Base-by-base conservation (phyloP, 1,139 yeast genomes). In the Yamadazyma dendronema region DNA sequence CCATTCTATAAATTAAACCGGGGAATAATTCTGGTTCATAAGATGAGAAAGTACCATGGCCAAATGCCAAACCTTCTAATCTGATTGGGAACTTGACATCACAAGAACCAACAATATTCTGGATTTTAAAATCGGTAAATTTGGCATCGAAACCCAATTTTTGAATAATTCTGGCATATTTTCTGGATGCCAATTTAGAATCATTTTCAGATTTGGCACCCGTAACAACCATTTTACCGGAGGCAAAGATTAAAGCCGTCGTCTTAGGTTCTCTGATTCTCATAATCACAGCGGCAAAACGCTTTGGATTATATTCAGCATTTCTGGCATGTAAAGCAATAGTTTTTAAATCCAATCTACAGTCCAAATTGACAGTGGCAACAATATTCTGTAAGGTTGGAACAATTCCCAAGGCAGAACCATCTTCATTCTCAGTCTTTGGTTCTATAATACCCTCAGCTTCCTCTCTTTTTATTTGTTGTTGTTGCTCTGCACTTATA, bases 221-320 rank as follows among this genome's bases (percentile, higher is more conserved):
- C 26, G 98, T 92, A 19, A 92, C 99, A 51, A 92, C 99, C 99
- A 92, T 92, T 62, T 92, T 92, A 56, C 99, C 99, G 4, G 97
- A 88, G 2, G 98, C 99, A 64, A 92, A 94, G 52, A 92, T 94
- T 56, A 92, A 75, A 0, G 98, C 98, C 2, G 99, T 92, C 1
- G 98, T 94, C 61, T 92, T 92, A 17, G 99, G 99, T 61, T 92
- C 98, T 65, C 99, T 80, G 52, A 92, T 92, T 75, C 99, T 87
- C 99, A 92, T 94, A 53, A 92, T 92, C 37, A 92, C 99, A 40
- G 99, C 99, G 12, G 99, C 99, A 70, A 92, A 92, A 72, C 99
- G 96, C 67, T 81, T 69, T 37, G 98, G 98, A 56, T 92, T 92
- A 63, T 92, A 92, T 63, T 92, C 99, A 21, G 99, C 99, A 65